A percentile compares a stretch with the other conserved stretches of the same genome.
These are phyloP conservation scores for Gnaphalium uliginosum DNA, from an alignment of 129 eudicot species.

Conservation along the genomic window DNA sequence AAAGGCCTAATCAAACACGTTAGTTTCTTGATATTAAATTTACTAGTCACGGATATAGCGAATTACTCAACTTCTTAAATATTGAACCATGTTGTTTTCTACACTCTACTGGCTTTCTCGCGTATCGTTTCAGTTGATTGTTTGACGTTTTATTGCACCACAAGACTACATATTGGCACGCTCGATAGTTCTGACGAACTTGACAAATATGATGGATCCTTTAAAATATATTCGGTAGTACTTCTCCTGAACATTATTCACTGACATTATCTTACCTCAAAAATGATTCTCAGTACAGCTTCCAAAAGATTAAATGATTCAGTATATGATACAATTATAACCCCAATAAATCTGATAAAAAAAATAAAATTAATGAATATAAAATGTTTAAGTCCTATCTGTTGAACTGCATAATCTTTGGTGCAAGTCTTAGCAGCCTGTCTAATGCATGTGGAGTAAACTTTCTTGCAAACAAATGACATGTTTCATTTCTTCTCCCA, in stretches of 20 bases:
- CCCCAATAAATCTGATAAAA: not conserved
- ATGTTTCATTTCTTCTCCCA: conserved; percentile 37
- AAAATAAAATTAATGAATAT: conserved; percentile 13
- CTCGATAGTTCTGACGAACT: not conserved
- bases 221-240: not conserved
- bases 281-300: not conserved
- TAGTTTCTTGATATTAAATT: no score
- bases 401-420: conserved; percentile 41
- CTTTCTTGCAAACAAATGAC: conserved; percentile 63
- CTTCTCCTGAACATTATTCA: not conserved
- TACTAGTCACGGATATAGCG: not conserved
- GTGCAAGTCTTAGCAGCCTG: conserved; percentile 51
- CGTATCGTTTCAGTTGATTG: not conserved
- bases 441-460: conserved; percentile 46
- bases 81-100: not conserved
- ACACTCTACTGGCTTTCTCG: not conserved
- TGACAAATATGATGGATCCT: not conserved
- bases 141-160: not conserved
- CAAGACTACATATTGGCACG: not conserved
- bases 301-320: conserved; percentile 7
- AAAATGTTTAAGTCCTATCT: conserved; percentile 1
- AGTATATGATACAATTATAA: conserved; percentile 3
- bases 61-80: no score
- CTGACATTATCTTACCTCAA: not conserved
- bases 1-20: no score